phyloP scores from a whole-genome alignment of 768 basidiomycete genomes.

The Russula sp. region DNA sequence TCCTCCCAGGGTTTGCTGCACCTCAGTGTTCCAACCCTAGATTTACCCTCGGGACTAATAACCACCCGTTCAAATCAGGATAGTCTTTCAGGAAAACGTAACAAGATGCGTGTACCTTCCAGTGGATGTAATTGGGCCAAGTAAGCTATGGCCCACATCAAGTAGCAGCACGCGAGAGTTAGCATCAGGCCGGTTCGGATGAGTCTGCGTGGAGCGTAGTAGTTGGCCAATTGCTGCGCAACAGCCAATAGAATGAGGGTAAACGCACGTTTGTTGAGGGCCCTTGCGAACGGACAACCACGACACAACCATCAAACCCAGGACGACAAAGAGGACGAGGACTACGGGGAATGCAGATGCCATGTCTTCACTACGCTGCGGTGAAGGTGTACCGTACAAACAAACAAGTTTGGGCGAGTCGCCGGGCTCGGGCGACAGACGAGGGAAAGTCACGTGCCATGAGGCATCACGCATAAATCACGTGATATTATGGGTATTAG shows the following conservation, averaged over 20 bases:
- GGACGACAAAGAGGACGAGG: slow-evolving; percentile 55
- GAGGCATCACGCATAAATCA: background rate
- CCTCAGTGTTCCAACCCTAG: slow-evolving; percentile 19
- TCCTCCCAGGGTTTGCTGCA: background rate
- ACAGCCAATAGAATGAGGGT: background rate
- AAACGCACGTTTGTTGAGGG: slow-evolving; percentile 75
- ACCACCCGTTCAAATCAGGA: background rate
- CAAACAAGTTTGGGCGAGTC: too few species aligned
- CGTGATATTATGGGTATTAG: background rate
- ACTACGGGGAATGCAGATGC: slow-evolving; percentile 63
- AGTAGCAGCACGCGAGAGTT: slow-evolving; percentile 74
- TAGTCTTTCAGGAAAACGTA: background rate
- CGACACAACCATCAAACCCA: slow-evolving; percentile 54
- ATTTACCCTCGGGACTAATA: slow-evolving; percentile 20
- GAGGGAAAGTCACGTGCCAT: background rate
- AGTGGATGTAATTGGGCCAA: slow-evolving; percentile 90
- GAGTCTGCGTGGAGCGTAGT: slow-evolving; percentile 41
- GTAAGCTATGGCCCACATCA: slow-evolving; percentile 98
- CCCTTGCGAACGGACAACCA: slow-evolving; percentile 80
- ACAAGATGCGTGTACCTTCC: slow-evolving; percentile 47
- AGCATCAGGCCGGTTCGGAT: slow-evolving; percentile 77
- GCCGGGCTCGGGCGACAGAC: too few species aligned
- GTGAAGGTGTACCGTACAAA: background rate
- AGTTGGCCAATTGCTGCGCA: background rate
- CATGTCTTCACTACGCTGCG: slow-evolving; percentile 35